Evolutionary conservation across 1,139 yeast genomes (phyloP), one percentile per base, ranked within the genome.

Genomic region (Kurtzmaniella quercitrusa): DNA sequence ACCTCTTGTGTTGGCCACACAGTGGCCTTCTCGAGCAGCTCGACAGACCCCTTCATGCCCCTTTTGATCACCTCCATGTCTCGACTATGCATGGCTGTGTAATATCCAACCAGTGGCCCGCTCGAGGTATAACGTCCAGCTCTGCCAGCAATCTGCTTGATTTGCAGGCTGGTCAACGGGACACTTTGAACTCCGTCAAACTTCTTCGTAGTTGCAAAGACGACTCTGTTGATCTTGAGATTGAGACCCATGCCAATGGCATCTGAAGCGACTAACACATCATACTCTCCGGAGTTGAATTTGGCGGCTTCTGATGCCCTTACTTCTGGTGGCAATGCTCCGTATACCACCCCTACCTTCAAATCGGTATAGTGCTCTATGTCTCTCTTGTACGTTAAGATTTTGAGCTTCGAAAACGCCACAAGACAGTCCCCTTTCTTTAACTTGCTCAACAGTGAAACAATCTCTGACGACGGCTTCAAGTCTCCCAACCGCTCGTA

Each of bases 161-260:
- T 77, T 44, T 84, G 82, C 0, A 95, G 83, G 3, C 77, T 67
- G 0, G 85, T 69, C 37, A 91, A 62, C 2, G 63, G 62, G 3
- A 65, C 65, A 50, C 72, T 63, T 17, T 63, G 66, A 15, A 57
- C 59, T 3, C 98, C 98, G 58, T 90, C 80, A 54, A 77, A 93
- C 62, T 93, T 94, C 42, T 61, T 62, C 19, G 78, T 70, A 0
- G 83, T 74, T 24, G 85, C 78, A 56, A 93, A 91, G 1, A 93
- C 77, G 14, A 93, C 78, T 46, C 98, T 68, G 48, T 82, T 81
- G 51, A 93, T 90, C 21, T 85, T 83, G 55, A 93, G 70, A 57
- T 93, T 93, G 43, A 93, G 72, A 0, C 99, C 99, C 98, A 93
- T 93, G 2, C 98, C 98, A 46, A 93, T 81, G 0, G 99, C 99